Evolutionary conservation across 73 alveolate species (phyloP).

Genomic region (Loxodes magnus): DNA sequence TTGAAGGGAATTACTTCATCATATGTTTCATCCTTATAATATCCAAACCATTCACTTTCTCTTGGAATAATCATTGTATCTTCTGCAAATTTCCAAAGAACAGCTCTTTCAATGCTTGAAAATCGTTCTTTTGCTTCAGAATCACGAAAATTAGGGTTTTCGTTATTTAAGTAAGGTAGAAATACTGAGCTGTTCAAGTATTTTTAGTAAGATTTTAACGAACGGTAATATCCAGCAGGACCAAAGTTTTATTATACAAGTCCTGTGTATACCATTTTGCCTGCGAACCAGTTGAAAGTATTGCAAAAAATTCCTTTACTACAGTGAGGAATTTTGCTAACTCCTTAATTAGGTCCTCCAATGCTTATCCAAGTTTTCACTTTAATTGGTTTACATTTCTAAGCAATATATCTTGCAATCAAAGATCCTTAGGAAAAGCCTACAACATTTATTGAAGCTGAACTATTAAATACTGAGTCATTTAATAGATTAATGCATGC

Average conservation of each 20-base stretch:
- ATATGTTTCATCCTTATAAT: constrained; percentile 43
- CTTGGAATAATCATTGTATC: constrained; percentile 70
- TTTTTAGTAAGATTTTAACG: constrained; percentile 35
- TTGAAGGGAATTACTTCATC: constrained; percentile 43
- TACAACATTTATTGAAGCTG: constrained; percentile 54
- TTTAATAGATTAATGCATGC: constrained; percentile 56
- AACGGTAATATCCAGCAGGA: constrained; percentile 87
- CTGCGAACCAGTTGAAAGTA: constrained; percentile 41
- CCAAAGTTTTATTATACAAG: constrained; percentile 52
- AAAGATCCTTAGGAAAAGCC: constrained; percentile 84
- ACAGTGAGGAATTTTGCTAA: constrained; percentile 61
- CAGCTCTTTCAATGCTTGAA: constrained; percentile 35
- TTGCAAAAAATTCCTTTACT: constrained; percentile 62
- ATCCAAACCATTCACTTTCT: constrained; percentile 59
- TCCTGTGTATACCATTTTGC: constrained; percentile 46
- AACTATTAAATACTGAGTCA: constrained; percentile 45
- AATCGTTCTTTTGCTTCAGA: constrained; percentile 30
- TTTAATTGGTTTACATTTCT: constrained; percentile 58
- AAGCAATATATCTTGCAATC: constrained; percentile 71
- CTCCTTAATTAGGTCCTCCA: constrained; percentile 86
- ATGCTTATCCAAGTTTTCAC: constrained; percentile 52
- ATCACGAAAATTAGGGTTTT: constrained; percentile 27
- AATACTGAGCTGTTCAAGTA: constrained; percentile 41
- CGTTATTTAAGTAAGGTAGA: constrained; percentile 55
- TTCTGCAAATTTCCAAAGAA: constrained; percentile 51